Conservation (phyloP, 2,329 filamentous ascomycete species). For the Hymenoscyphus repandus region DNA sequence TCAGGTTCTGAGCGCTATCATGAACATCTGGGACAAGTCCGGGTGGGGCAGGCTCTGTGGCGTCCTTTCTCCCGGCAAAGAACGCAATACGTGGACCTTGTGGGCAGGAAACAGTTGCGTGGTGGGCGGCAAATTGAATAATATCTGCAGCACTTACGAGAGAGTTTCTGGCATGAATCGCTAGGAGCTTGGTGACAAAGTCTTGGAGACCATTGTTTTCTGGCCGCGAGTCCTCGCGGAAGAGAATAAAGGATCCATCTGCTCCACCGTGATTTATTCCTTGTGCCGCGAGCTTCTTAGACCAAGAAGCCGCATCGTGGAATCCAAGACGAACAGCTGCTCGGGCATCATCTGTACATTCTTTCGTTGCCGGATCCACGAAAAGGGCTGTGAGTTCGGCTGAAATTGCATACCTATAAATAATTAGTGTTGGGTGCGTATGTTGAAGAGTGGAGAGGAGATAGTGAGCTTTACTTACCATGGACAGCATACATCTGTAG, state of each 20-base stretch:
- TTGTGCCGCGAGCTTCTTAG: conserved; percentile 22
- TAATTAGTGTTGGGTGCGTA: too few species aligned
- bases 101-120: conserved; percentile 39
- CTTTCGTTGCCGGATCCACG: conserved; percentile 22
- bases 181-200: conserved; percentile 36
- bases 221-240: conserved; percentile 33
- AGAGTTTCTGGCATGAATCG: conserved; percentile 32
- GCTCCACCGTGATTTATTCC: conserved; percentile 35
- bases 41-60: conserved; percentile 34
- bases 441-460: too few species aligned
- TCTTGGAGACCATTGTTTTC: conserved; percentile 43
- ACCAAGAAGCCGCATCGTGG: conserved; percentile 43
- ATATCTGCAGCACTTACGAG: conserved; percentile 48
- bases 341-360: conserved; percentile 38
- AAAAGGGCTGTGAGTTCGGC: conserved; percentile 34
- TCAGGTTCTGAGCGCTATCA: conserved; percentile 17
- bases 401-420: conserved; percentile 37
- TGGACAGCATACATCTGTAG: conserved; percentile 30
- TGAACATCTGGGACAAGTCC: conserved; percentile 41
- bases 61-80: conserved; percentile 45
- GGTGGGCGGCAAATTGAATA: conserved; percentile 37
- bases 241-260: conserved; percentile 41
- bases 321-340: conserved; percentile 42
- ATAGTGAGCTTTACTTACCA: too few species aligned
- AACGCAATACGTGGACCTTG: conserved; percentile 45